Evolutionary conservation across 805 yeast species (phyloP), one percentile per base, ranked within the genome.

Genomic region (Komagataella kurtzmanii): DNA sequence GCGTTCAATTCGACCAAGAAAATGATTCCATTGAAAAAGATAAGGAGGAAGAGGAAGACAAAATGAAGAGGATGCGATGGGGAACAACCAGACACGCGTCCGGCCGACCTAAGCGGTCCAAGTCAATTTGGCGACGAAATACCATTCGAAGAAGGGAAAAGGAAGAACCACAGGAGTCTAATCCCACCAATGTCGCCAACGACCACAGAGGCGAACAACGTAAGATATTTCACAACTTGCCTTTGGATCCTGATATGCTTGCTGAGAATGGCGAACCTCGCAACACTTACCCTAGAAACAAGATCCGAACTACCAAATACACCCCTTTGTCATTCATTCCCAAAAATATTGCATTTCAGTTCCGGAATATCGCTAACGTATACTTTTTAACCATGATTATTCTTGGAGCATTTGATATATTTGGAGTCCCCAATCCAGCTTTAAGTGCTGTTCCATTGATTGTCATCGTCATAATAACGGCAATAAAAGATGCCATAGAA

Each of bases 241-340:
- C 72, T 2, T 64, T 85, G 21, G 89, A 93, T 0, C 77, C 74
- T 23, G 75, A 76, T 40, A 67, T 74, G 64, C 51, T 79, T 19
- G 83, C 81, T 54, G 80, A 79, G 61, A 75, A 81, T 1, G 83
- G 84, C 12, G 74, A 76, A 44, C 86, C 91, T 1, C 61, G 60
- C 17, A 71, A 73, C 0, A 63, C 66, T n/a, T 91, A 85, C 62
- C 81, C 95, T 8, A 76, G 97, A 60, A 91, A 91, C 71, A 90
- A 93, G 65, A 88, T 93, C 58, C 80, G 97, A 70, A 89, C 98
- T 0, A 88, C 99, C 2, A 91, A 88, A 69, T 91, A 91, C 66
- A 91, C 97, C 2, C 97, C 98, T 5, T 63, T 93, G 48, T 73
- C 88, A 7, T 91, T 91, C 61, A 57, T 93, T 30, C 98, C 98